Base-by-base conservation (phyloP, 441 rosid genomes). In the Biscutella auriculata region DNA sequence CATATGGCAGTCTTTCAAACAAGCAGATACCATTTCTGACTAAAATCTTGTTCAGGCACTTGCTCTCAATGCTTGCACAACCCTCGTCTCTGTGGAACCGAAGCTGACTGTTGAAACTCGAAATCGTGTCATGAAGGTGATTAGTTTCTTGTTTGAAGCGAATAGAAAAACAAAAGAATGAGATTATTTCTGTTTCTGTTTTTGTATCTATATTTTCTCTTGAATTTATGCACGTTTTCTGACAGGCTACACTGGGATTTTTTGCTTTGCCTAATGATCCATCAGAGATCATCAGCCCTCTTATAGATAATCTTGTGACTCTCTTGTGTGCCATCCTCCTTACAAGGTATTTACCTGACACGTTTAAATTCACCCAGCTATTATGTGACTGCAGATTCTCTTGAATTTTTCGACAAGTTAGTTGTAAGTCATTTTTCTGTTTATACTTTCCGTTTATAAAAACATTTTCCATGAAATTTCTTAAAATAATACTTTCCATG, bases 41-140 rank as follows among this genome's bases (percentile, higher is more conserved):
- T 36, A 12, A 56, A 57, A 50, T 36, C 8, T 72, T 73, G 57
- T 70, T 43, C 67, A 94, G 99, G 95, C 96, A 50, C 86, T 89
- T 71, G 99, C 99, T 67, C 75, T 94, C 64, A 94, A 72, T 70
- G 99, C 99, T 11, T 94, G 99, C 73, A 94, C 95, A 63, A 94
- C 99, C 53, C 73, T 94, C 75, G 99, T 94, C 60, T 89, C 96
- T 3, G 99, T 89, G 65, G 99, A 94, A 79, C 99, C 99, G 50
- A 94, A 84, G 75, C 78, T 94, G 69, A 87, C 94, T 9, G 67
- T 82, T 21, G 99, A 94, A 63, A 94, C 99, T 14, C 84, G 99
- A 78, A 87, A 94, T 76, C 91, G 74, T 73, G 85, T 94, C 63
- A 58, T 94, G 82, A 94, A 94, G 99, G 99, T 94, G 71, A 48